Conservation (phyloP, 2,329 filamentous ascomycete genomes). For the Cladosporium sphaerospermum region DNA sequence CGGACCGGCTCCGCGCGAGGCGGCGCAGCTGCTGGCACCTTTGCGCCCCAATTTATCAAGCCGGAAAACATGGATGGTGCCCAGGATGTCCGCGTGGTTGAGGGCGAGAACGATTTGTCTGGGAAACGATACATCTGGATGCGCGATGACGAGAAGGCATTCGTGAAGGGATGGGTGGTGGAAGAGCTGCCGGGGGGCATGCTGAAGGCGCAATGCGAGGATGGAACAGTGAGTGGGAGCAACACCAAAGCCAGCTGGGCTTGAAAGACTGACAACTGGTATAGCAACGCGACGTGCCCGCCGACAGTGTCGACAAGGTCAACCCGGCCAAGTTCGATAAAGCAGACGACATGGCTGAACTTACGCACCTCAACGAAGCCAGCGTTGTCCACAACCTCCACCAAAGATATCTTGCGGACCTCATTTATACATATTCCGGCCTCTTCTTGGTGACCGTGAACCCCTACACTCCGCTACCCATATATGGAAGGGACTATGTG, state of each 20-base stretch:
- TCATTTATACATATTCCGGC: constrained; percentile 97
- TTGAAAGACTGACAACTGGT: constrained; percentile 5
- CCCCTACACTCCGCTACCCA: constrained; percentile 88
- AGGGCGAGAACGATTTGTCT: constrained; percentile 98
- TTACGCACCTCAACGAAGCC: constrained; percentile 95
- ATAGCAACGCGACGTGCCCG: constrained; percentile 78
- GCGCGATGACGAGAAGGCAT: constrained; percentile 77
- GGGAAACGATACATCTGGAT: constrained; percentile 98
- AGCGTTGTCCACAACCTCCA: constrained; percentile 97
- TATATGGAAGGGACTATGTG: constrained; percentile 94
- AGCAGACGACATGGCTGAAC: constrained; percentile 96
- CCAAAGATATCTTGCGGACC: constrained; percentile 87
- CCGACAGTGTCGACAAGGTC: constrained; percentile 92
- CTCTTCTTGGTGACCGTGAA: constrained; percentile 96
- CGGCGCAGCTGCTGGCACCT: constrained; percentile 67
- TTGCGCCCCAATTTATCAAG: constrained; percentile 94
- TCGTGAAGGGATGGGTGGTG: constrained; percentile 86
- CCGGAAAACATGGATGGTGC: constrained; percentile 65
- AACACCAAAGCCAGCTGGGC: not conserved
- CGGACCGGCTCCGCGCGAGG: constrained; percentile 57
- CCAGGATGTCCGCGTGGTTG: constrained; percentile 62
- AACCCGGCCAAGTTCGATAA: constrained; percentile 99
- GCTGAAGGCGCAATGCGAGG: constrained; percentile 85
- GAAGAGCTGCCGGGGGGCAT: constrained; percentile 66
- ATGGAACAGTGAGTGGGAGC: constrained; percentile 66